Conservation (phyloP, 1,139 yeast species). For the Pneumocystis jirovecii region DNA sequence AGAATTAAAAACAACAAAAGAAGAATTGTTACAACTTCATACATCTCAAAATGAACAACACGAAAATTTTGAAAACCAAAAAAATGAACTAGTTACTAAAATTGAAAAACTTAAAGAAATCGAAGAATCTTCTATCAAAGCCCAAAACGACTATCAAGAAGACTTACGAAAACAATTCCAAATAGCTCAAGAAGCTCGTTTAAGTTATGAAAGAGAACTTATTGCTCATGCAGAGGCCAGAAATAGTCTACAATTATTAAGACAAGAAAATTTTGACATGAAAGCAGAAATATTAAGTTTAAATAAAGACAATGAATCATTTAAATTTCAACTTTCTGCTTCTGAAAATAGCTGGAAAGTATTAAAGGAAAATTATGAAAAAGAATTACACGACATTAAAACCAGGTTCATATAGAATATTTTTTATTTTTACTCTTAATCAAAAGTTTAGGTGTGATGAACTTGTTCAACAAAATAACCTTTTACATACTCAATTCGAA, state of each 20-base stretch:
- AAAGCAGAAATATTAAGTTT: conserved; percentile 28
- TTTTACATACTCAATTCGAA: conserved; percentile 59
- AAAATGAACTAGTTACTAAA: conserved; percentile 26
- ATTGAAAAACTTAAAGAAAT: conserved; percentile 31
- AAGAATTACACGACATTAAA: conserved; percentile 36
- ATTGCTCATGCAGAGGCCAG: conserved; percentile 44
- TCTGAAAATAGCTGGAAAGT: conserved; percentile 34
- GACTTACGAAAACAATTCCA: conserved; percentile 42
- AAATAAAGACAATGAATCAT: conserved; percentile 23
- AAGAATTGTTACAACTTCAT: conserved; percentile 24
- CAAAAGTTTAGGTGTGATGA: conserved; percentile 29
- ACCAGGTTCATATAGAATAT: conserved; percentile 21
- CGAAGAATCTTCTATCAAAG: conserved; percentile 24
- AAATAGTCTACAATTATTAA: conserved; percentile 31
- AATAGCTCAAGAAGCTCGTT: conserved; percentile 38
- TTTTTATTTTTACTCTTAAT: neutral
- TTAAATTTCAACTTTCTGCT: conserved; percentile 23
- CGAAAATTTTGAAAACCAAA: conserved; percentile 18
- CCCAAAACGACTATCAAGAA: conserved; percentile 20
- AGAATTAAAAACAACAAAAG: conserved; percentile 24
- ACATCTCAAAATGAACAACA: conserved; percentile 18
- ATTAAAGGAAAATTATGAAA: conserved; percentile 34
- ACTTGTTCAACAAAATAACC: conserved; percentile 47
- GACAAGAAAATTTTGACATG: conserved; percentile 31
- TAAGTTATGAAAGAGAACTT: conserved; percentile 44